Evolutionary conservation across 345 rosid species (phyloP).

Genomic region (Sapria himalayana): DNA sequence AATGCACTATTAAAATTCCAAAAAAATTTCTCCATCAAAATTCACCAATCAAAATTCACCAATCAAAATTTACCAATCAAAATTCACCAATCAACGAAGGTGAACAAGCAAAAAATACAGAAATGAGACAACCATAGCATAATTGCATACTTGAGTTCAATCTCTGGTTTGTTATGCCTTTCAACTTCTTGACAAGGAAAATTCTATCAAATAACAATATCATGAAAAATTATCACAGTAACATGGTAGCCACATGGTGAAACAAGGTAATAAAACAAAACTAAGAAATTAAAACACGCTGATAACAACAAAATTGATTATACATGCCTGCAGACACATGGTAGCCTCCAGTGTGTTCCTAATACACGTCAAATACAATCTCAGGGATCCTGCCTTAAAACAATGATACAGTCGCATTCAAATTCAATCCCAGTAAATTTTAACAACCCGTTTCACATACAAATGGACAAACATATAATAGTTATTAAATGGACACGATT

Average conservation of each 20-base stretch:
- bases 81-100: too few relatives aligned
- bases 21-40: too few relatives aligned
- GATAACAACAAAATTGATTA: too few relatives aligned
- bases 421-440: too few relatives aligned
- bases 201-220: constrained; percentile 42
- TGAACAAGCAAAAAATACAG: not conserved
- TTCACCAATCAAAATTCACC: too few relatives aligned
- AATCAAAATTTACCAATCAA: too few relatives aligned
- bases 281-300: not conserved
- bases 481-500: too few relatives aligned
- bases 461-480: too few relatives aligned
- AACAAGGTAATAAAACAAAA: constrained; percentile 3
- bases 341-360: constrained; percentile 85
- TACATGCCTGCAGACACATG: constrained; percentile 71
- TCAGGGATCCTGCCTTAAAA: constrained; percentile 46
- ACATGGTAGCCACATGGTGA: constrained; percentile 4
- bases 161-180: constrained; percentile 98
- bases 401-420: not conserved
- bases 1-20: too few relatives aligned
- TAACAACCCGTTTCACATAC: too few relatives aligned
- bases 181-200: constrained; percentile 99
- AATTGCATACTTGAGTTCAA: constrained; percentile 91
- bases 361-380: constrained; percentile 64
- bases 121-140: constrained; percentile 1
- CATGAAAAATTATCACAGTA: not conserved